phyloP scores from a whole-genome alignment of 306 rosid genomes.

The Astragalus glycyphyllos region DNA sequence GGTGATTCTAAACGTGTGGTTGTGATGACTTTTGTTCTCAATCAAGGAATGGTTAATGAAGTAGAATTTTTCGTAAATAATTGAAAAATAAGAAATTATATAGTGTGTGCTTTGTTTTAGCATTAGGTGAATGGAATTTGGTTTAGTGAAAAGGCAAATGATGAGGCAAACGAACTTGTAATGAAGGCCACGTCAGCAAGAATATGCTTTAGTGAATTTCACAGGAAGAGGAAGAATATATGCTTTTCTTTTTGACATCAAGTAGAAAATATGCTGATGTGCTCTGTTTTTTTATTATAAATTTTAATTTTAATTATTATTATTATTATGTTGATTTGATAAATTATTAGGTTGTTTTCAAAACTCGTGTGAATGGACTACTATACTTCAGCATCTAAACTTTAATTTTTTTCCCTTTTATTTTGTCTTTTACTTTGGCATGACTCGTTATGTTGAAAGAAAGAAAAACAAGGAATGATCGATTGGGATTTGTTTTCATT shows the following conservation, averaged over 20 bases:
- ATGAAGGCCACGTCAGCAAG: slow-evolving; percentile 34
- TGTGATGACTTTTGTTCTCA: background rate
- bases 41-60: background rate
- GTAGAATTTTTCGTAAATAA: background rate
- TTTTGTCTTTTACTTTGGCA: slow-evolving; percentile 13
- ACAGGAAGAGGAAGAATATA: too few species aligned
- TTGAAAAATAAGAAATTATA: background rate
- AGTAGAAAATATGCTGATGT: slow-evolving; percentile 8
- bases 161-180: slow-evolving; percentile 6
- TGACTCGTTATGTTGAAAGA: background rate
- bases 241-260: too few species aligned
- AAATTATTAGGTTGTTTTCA: slow-evolving; percentile 18
- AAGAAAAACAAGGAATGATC: background rate
- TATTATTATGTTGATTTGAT: too few species aligned
- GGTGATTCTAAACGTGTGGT: background rate
- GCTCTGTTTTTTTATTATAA: background rate
- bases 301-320: background rate
- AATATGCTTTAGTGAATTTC: background rate
- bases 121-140: slow-evolving; percentile 15
- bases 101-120: background rate
- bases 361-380: slow-evolving; percentile 41
- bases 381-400: slow-evolving; percentile 18
- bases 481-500: background rate
- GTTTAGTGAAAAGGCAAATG: background rate
- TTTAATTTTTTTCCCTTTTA: background rate